Percentiles rank a stretch among this genome's conserved stretches.
These are phyloP conservation scores for Cudoniella acicularis DNA, from an alignment of 495 filamentous ascomycete species.

Conservation along the genomic window DNA sequence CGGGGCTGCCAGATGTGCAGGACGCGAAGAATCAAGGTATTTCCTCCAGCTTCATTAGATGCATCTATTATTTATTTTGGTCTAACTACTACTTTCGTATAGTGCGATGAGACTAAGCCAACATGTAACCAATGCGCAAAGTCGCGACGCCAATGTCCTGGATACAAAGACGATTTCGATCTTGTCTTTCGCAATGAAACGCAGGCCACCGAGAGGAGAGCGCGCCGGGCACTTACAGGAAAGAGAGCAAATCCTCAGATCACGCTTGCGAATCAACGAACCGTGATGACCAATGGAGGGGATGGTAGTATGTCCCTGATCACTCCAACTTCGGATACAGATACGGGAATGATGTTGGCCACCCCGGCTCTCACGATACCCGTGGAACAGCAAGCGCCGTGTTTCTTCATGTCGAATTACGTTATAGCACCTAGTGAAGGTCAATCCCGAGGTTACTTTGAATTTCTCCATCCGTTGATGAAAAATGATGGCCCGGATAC, in stretches of 20 bases:
- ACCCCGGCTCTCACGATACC: slow-evolving; percentile 29
- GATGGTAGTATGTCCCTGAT: background rate
- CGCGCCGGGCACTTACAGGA: slow-evolving; percentile 20
- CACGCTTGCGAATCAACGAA: slow-evolving; percentile 30
- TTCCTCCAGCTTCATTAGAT: too few relatives aligned
- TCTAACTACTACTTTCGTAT: slow-evolving; percentile 9
- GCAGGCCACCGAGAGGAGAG: slow-evolving; percentile 52
- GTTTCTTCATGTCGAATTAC: slow-evolving; percentile 54
- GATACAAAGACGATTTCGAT: slow-evolving; percentile 67
- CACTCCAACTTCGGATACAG: slow-evolving; percentile 7
- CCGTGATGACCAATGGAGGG: background rate
- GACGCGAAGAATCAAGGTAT: slow-evolving; percentile 67
- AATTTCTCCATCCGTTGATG: slow-evolving; percentile 53
- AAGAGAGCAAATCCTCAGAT: slow-evolving; percentile 22
- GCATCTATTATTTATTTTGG: too few relatives aligned
- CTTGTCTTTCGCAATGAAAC: slow-evolving; percentile 65
- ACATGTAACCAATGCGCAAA: slow-evolving; percentile 66
- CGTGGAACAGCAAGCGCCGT: slow-evolving; percentile 45
- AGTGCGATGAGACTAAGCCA: slow-evolving; percentile 70
- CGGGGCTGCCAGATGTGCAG: slow-evolving; percentile 71
- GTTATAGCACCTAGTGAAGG: slow-evolving; percentile 44
- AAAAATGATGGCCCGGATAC: slow-evolving; percentile 41
- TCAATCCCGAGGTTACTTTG: slow-evolving; percentile 47
- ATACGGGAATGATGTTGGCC: background rate
- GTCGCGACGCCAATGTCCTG: slow-evolving; percentile 62